Conservation (phyloP, 1,139 yeast species). For the Protomyces macrosporus region DNA sequence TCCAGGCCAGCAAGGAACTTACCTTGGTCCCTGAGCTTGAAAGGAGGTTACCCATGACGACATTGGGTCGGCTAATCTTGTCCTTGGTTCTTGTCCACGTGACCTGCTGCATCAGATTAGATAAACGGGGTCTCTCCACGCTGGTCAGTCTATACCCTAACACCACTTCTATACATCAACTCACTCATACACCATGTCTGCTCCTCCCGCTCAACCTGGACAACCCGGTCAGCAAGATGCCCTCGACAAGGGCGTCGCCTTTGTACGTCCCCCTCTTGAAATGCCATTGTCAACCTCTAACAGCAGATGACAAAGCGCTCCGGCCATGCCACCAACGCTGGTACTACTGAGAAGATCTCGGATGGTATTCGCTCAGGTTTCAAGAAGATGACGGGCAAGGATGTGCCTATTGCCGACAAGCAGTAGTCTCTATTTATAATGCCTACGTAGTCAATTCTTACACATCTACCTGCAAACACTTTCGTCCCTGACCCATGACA, state of each 20-base stretch:
- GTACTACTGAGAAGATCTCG: conserved; percentile 25
- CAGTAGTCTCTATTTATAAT: neutral
- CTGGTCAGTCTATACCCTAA: too few relatives aligned
- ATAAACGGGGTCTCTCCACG: too few relatives aligned
- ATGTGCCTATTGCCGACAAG: conserved; percentile 22
- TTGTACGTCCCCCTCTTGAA: neutral
- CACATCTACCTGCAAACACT: too few relatives aligned
- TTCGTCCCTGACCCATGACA: neutral
- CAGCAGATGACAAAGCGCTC: conserved; percentile 4
- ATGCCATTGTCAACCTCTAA: neutral
- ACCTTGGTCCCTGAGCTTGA: too few relatives aligned
- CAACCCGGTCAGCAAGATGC: conserved; percentile 20
- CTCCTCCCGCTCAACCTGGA: conserved; percentile 2
- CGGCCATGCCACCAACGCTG: conserved; percentile 24
- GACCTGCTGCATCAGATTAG: too few relatives aligned
- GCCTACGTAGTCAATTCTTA: neutral
- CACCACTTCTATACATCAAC: neutral
- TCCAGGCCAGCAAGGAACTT: too few relatives aligned
- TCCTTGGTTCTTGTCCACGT: too few relatives aligned
- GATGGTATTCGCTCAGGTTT: conserved; percentile 25
- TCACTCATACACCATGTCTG: neutral
- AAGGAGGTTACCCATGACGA: too few relatives aligned
- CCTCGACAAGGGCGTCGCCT: conserved; percentile 19
- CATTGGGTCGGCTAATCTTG: too few relatives aligned
- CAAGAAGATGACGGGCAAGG: conserved; percentile 27